These are phyloP conservation scores for Geotrichum europaeum DNA, from an alignment of 1,139 yeast species.

Conservation along the genomic window DNA sequence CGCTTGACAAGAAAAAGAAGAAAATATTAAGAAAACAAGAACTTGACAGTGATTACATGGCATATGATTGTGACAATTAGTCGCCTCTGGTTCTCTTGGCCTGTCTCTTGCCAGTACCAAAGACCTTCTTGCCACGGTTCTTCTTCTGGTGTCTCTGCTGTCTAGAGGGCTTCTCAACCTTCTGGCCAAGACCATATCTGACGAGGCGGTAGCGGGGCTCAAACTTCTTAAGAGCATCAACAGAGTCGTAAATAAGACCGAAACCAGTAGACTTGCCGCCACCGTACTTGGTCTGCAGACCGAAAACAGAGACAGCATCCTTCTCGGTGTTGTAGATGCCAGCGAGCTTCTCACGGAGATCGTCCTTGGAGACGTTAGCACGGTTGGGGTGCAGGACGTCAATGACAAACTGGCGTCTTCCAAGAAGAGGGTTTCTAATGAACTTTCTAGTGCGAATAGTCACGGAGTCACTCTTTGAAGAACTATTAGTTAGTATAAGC, in stretches of 20 bases:
- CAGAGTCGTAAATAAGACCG: conserved; percentile 98
- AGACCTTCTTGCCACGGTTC: conserved; percentile 99
- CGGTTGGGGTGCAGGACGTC: conserved; percentile 99
- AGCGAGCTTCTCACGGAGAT: conserved; percentile 96
- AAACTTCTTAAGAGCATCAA: conserved; percentile 95
- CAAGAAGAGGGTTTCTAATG: conserved; percentile 98
- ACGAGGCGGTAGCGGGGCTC: conserved; percentile 99
- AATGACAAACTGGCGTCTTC: conserved; percentile 99
- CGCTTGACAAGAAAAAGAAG: background rate
- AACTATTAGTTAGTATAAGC: background rate
- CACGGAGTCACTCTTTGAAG: conserved; percentile 85
- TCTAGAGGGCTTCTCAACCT: conserved; percentile 97
- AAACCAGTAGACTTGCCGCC: conserved; percentile 99
- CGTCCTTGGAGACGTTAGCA: conserved; percentile 99
- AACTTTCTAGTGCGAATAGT: conserved; percentile 99
- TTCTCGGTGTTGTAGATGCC: conserved; percentile 96
- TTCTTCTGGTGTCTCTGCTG: conserved; percentile 99
- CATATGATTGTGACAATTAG: conserved; percentile 5
- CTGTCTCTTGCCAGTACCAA: conserved; percentile 95
- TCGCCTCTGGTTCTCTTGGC: conserved; percentile 50
- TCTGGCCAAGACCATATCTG: conserved; percentile 95
- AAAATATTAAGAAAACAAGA: background rate
- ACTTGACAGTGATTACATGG: background rate
- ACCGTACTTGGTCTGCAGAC: conserved; percentile 99
- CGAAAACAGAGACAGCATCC: conserved; percentile 97